Base-by-base conservation (phyloP, 306 rosid genomes). In the Cicer bijugum region DNA sequence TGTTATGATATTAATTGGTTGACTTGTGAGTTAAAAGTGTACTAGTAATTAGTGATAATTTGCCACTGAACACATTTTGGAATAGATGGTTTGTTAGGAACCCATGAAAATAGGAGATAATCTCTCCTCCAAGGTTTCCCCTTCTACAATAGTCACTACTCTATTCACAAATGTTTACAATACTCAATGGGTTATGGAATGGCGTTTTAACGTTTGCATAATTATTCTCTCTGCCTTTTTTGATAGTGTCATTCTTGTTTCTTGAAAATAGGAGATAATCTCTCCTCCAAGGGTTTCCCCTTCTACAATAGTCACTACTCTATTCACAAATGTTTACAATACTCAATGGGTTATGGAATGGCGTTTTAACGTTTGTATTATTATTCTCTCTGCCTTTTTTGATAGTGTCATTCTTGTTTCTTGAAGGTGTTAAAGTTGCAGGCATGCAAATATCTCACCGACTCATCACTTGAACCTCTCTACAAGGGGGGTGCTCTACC, bases 401-500 rank as follows among this genome's bases (percentile, higher is more conserved):
- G 56, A 43, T 40, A 4, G 16, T 46, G 33, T 12, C 57, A 8
- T 48, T 80, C 14, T 43, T 75, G 17, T 66, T 75, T 76, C 58
- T 78, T 85, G 64, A 77, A 95, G 99, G 99, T 95, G 71, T 86
- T 95, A 33, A 95, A 90, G 82, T 77, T 95, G 83, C 99, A 90
- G 84, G 99, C 97, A 12, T 95, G 99, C 89, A 95, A 95, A 85
- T 92, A 81, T 82, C 88, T 92, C 63, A 80, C 88, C 0, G 91
- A 95, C 73, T 79, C 93, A 28, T 95, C 99, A 15, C 89, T 95
- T 68, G 99, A 92, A 78, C 97, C 99, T 53, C 97, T 95, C 62
- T 95, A 91, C 85, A 92, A 95, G 75, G 83, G 90, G 72, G 93
- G 92, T 74, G 96, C 97, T 76, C 88, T 95, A 70, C 99, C 97